Conservation (phyloP, 2,329 filamentous ascomycete genomes). For the Incumbomyces lentus region DNA sequence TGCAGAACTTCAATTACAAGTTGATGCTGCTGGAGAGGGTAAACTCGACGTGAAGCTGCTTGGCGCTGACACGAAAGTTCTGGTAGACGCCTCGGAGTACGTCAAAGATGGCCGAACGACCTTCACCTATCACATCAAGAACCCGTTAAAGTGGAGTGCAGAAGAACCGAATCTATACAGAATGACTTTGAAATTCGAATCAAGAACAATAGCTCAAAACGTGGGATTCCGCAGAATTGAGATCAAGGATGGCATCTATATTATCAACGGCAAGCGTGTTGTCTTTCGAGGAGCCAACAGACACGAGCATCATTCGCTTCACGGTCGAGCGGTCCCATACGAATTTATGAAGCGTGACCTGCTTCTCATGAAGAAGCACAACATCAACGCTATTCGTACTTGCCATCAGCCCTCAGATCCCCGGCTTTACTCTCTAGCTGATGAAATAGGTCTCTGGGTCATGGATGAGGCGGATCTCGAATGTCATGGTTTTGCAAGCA, state of each 20-base stretch:
- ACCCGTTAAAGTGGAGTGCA: slow-evolving; percentile 59
- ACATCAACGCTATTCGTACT: slow-evolving; percentile 60
- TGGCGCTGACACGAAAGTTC: slow-evolving; percentile 30
- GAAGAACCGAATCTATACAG: slow-evolving; percentile 55
- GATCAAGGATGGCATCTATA: slow-evolving; percentile 49
- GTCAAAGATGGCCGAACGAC: slow-evolving; percentile 22
- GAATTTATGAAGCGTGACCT: slow-evolving; percentile 54
- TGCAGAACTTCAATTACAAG: slow-evolving; percentile 40
- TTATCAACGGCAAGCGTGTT: slow-evolving; percentile 53
- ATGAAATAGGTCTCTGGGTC: slow-evolving; percentile 29
- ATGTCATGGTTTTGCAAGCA: slow-evolving; percentile 25
- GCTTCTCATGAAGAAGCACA: slow-evolving; percentile 58
- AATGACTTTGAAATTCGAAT: slow-evolving; percentile 22
- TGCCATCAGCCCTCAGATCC: slow-evolving; percentile 55
- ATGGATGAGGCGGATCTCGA: slow-evolving; percentile 31
- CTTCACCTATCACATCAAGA: slow-evolving; percentile 30
- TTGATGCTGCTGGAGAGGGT: slow-evolving; percentile 34
- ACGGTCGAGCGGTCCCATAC: slow-evolving; percentile 53
- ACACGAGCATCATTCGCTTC: slow-evolving; percentile 58
- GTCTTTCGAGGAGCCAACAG: slow-evolving; percentile 56
- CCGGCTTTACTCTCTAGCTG: slow-evolving; percentile 23
- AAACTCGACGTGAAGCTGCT: slow-evolving; percentile 36
- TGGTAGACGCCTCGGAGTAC: slow-evolving; percentile 13
- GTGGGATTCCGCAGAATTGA: slow-evolving; percentile 57
- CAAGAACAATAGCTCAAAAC: slow-evolving; percentile 37